Conservation (phyloP, 805 yeast species). For the Saccharomyces paradoxus region DNA sequence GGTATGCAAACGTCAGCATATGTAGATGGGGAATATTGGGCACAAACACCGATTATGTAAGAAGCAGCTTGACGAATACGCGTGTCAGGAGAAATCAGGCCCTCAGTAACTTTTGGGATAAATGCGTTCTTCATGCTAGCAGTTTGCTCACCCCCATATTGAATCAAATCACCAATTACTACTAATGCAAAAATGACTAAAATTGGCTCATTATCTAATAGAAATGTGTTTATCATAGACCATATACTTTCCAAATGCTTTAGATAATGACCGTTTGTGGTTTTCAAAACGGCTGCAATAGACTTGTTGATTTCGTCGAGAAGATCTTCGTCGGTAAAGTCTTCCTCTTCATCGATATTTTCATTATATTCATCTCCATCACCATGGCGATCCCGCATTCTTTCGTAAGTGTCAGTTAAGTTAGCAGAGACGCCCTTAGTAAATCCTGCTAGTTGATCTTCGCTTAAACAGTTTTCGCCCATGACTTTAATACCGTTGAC, state of each 20-base stretch:
- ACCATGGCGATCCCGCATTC: constrained; percentile 63
- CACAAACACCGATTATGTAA: constrained; percentile 76
- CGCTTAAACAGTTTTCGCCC: constrained; percentile 54
- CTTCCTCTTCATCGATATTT: constrained; percentile 77
- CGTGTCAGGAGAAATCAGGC: constrained; percentile 58
- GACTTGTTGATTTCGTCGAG: constrained; percentile 78
- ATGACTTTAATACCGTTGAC: constrained; percentile 57
- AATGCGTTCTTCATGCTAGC: constrained; percentile 57
- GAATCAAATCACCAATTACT: constrained; percentile 71
- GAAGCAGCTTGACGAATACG: constrained; percentile 82
- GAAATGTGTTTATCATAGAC: constrained; percentile 50
- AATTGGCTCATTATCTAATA: constrained; percentile 60
- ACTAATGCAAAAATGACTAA: constrained; percentile 72
- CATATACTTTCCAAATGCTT: constrained; percentile 56
- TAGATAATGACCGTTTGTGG: constrained; percentile 48
- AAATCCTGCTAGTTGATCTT: constrained; percentile 46
- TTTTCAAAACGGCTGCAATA: constrained; percentile 60
- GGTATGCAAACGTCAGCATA: constrained; percentile 58
- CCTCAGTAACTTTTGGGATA: constrained; percentile 54
- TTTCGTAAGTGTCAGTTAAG: constrained; percentile 57
- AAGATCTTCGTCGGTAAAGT: constrained; percentile 81
- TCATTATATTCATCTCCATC: constrained; percentile 83
- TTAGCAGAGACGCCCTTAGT: constrained; percentile 53
- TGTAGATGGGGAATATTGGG: constrained; percentile 63
- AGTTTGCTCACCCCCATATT: constrained; percentile 66